Evolutionary conservation across 345 rosid genomes (phyloP).

Genomic region (Lagerstroemia speciosa): DNA sequence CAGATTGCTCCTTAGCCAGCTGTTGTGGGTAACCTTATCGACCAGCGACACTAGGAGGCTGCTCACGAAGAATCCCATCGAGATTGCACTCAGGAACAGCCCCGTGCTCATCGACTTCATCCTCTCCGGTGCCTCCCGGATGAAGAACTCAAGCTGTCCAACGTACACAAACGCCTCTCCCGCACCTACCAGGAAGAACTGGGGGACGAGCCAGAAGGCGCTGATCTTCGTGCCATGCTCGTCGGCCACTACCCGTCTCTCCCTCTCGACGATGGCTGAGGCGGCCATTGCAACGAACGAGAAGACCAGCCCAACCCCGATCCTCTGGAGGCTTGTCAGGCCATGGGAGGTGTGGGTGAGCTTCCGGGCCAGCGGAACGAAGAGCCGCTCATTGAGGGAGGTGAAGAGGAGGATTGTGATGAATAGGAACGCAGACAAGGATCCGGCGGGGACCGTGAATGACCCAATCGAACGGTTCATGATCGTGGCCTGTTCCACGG

Average conservation of each 20-base stretch:
- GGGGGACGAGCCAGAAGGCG: constrained; percentile 77
- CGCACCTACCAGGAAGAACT: constrained; percentile 69
- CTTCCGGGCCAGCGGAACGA: constrained; percentile 53
- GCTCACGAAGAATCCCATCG: constrained; percentile 87
- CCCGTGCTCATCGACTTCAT: constrained; percentile 99
- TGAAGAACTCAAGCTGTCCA: constrained; percentile 91
- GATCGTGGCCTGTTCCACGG: constrained; percentile 64
- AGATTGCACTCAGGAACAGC: constrained; percentile 63
- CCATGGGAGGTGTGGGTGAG: constrained; percentile 61
- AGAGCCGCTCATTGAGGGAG: constrained; percentile 65
- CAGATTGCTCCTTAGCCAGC: constrained; percentile 65
- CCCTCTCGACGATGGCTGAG: constrained; percentile 48
- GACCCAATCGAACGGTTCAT: constrained; percentile 54
- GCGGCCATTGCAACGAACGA: constrained; percentile 61
- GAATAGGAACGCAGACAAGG: constrained; percentile 62
- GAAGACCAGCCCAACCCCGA: constrained; percentile 62
- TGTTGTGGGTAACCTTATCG: constrained; percentile 41
- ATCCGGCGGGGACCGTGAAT: constrained; percentile 53
- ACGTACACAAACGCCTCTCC: constrained; percentile 92
- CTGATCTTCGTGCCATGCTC: constrained; percentile 24
- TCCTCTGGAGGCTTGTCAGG: constrained; percentile 74
- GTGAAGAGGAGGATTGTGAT: constrained; percentile 67
- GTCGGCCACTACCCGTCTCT: constrained; percentile 30
- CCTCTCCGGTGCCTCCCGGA: constrained; percentile 77
- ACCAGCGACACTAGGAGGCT: constrained; percentile 67